Evolutionary conservation across 2,329 filamentous ascomycete genomes (phyloP), one percentile per base, ranked within the genome.

Genomic region (Fusarium sublunatum): DNA sequence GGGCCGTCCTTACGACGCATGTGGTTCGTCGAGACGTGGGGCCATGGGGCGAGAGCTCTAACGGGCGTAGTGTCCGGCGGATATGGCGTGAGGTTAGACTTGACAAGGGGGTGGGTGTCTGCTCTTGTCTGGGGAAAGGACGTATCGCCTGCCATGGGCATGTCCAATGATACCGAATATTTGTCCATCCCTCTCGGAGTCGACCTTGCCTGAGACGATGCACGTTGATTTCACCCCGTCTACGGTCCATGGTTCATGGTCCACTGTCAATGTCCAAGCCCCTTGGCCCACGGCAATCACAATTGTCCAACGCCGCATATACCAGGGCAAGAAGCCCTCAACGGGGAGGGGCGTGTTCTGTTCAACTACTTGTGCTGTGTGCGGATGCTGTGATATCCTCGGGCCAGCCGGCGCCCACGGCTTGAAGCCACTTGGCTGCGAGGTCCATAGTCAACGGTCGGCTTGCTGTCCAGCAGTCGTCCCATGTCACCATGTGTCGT

Each of bases 71-170:
- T 52, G 65, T 58, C 66, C 62, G 65, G 65, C 58, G 65, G 67
- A 63, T 69, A 70, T 71, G 69, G 69, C 69, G 68, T 71, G 69
- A 71, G 68, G 67, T 63, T 56, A 64, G 61, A 32, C 50, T 32
- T 48, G 57, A 60, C 65, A 56, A 53, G 61, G 57, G 61, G 31
- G 57, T 65, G 61, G 31, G 57, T 65, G 50, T 60, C 39, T 68
- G 45, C 45, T 59, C 55, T 56, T 55, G 60, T 70, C 61, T 61
- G 61, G 68, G 68, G 68, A 68, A 69, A 65, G 41, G 49, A 58
- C 57, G 53, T 51, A 47, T 34, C 51, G 39, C 40, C 32, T 43
- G 53, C 46, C 34, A 43, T n/a, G 53, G 42, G 13, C 34, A 44
- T 47, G 38, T 57, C 61, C 55, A 62, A 64, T 69, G 49, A 61